Conservation (phyloP, 1,284 basidiomycete species). For the Bjerkandera adusta region DNA sequence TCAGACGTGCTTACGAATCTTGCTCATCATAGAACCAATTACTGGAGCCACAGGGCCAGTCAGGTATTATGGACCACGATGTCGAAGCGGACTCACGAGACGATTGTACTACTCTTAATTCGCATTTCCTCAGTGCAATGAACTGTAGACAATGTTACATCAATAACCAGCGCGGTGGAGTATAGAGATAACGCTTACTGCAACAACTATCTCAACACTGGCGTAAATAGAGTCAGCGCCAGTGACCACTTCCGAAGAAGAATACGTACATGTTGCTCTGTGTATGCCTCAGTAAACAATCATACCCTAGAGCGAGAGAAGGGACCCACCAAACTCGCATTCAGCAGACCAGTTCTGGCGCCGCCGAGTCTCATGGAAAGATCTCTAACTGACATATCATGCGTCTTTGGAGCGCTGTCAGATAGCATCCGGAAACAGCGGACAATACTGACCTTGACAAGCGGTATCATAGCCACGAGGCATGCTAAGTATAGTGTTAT, state of each 20-base stretch:
- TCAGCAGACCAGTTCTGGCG: slow-evolving; percentile 74
- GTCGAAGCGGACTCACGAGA: slow-evolving; percentile 46
- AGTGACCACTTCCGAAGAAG: too few species aligned
- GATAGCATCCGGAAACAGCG: not conserved
- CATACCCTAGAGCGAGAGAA: not conserved
- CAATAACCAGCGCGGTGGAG: slow-evolving; percentile 3
- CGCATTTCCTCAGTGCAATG: slow-evolving; percentile 79
- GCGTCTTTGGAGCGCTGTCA: slow-evolving; percentile 43
- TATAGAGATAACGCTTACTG: slow-evolving; percentile 43
- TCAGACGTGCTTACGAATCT: slow-evolving; percentile 54
- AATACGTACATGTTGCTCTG: slow-evolving; percentile 66
- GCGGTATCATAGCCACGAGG: slow-evolving; percentile 63
- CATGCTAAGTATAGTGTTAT: slow-evolving; percentile 43
- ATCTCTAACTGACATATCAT: slow-evolving; percentile 79
- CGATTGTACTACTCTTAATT: slow-evolving; percentile 82
- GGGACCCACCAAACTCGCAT: slow-evolving; percentile 72
- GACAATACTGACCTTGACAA: slow-evolving; percentile 59
- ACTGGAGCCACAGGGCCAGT: slow-evolving; percentile 38
- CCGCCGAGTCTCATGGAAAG: slow-evolving; percentile 76
- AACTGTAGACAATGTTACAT: slow-evolving; percentile 45
- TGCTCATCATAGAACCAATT: slow-evolving; percentile 78
- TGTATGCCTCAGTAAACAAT: not conserved
- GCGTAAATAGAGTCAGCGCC: too few species aligned
- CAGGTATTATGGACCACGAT: not conserved
- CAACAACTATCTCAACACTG: slow-evolving; percentile 73